Percentiles rank a stretch among this genome's conserved stretches.
These are phyloP conservation scores for Hanseniaspora valbyensis DNA, from an alignment of 805 yeast genomes.

Conservation along the genomic window DNA sequence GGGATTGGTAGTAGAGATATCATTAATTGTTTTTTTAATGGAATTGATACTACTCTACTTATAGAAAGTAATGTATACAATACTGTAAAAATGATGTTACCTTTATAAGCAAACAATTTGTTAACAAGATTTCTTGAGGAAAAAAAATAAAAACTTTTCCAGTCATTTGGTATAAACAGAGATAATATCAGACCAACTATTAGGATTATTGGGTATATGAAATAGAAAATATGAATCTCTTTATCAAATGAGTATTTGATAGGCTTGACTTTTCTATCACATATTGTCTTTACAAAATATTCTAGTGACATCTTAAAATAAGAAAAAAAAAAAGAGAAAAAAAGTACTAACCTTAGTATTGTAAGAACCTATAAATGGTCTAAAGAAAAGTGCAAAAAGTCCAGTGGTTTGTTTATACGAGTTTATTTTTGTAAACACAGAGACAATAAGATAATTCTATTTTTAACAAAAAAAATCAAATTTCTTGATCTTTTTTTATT, in stretches of 20 bases:
- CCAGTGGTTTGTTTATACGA: too few relatives aligned
- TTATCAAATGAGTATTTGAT: too few relatives aligned
- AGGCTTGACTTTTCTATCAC: background rate
- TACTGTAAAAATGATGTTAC: constrained; percentile 25
- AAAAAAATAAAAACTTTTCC: constrained; percentile 20
- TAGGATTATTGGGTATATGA: background rate
- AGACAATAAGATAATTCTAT: too few relatives aligned
- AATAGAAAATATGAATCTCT: background rate
- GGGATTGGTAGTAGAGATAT: constrained; percentile 1
- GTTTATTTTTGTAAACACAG: too few relatives aligned
- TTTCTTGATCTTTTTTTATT: too few relatives aligned
- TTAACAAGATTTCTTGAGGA: constrained; percentile 26
- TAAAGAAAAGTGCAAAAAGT: too few relatives aligned
- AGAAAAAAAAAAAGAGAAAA: too few relatives aligned
- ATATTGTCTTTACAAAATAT: too few relatives aligned
- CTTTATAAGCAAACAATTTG: constrained; percentile 30
- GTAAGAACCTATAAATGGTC: too few relatives aligned
- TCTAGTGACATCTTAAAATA: too few relatives aligned
- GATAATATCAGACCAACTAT: background rate
- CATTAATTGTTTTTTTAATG: background rate
- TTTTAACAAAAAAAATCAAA: too few relatives aligned
- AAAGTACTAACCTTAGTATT: too few relatives aligned
- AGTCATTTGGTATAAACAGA: background rate
- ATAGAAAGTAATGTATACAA: constrained; percentile 13
- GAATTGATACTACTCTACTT: background rate